Evolutionary conservation across 2,329 filamentous ascomycete species (phyloP), one percentile per base, ranked within the genome.

Genomic region (Talaromyces sp.): DNA sequence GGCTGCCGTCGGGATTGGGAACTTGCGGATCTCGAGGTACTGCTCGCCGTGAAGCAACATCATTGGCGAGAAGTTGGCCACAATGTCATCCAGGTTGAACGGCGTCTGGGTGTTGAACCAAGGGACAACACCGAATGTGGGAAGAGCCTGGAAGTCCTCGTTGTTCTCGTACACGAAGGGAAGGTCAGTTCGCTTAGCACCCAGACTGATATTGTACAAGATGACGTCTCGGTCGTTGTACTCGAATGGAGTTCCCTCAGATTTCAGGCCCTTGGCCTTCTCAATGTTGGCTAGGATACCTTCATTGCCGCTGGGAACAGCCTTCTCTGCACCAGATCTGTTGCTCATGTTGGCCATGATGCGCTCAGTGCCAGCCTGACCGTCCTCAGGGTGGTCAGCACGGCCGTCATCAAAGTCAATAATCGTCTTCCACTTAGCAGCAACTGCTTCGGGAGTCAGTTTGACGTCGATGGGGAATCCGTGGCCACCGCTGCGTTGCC

Each of bases 1-100:
- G 56, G 85, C 92, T 59, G 87, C 84, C 32, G 92, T 97, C 38
- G 93, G 93, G 69, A 97, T 89, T 46, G 94, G 94, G 80, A 87
- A 95, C 76, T 93, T 91, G 73, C 88, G 87, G 71, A 99, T 85
- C 79, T 99, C 94, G 65, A 99, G 90, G 79, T 92, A 99, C 77
- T 99, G 94, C 82, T 99, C 94, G 72, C 94, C 94, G 80, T 99
- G 94, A 26, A 99, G 88, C 56, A 99, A 86, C 92, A 97, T 97
- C 91, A 96, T 97, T 63, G 92, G 93, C 41, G 86, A 91, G 82
- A 97, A 99, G 83, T 97, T 96, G 74, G 92, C 92, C 29, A 97
- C 89, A 63, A 99, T 84, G 60, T 92, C 86, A 71, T 87, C 85
- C 69, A 94, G 83, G 75, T 82, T 86, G 81, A 89, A 97, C 29